phyloP scores from a whole-genome alignment of 2,329 filamentous ascomycete genomes.

The Monosporascus sp. region DNA sequence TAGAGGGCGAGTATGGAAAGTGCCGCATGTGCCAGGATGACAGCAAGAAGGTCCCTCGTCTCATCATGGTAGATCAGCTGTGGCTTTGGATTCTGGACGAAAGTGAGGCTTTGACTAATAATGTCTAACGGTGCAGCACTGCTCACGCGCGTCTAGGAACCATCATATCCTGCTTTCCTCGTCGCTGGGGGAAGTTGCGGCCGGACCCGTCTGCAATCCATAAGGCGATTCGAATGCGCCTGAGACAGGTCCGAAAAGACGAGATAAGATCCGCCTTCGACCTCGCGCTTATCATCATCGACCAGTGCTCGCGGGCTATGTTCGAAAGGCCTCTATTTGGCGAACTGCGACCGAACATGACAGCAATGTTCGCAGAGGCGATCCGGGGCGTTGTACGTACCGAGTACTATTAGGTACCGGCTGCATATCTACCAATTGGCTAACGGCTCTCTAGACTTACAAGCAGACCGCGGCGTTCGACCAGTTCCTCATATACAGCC shows the following conservation, averaged over 20 bases:
- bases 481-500: constrained; percentile 1
- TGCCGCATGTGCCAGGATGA: constrained; percentile 1
- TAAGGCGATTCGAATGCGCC: constrained; percentile 23
- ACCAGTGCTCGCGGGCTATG: constrained; percentile 29
- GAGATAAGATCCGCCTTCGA: constrained; percentile 24
- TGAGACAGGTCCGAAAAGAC: constrained; percentile 3
- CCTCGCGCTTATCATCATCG: constrained; percentile 28
- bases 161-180: constrained; percentile 30
- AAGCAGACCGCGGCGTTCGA: constrained; percentile 6
- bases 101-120: background rate
- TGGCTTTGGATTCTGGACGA: constrained; percentile 10
- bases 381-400: constrained; percentile 20
- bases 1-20: background rate
- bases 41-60: constrained; percentile 1
- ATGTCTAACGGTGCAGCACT: no score
- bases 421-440: background rate
- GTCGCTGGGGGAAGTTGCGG: constrained; percentile 32
- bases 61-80: constrained; percentile 11
- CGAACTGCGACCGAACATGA: constrained; percentile 23
- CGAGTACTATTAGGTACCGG: no score
- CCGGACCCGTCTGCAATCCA: constrained; percentile 30
- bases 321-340: constrained; percentile 26
- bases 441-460: constrained; percentile 8
- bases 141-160: constrained; percentile 20
- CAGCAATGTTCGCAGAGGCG: constrained; percentile 24